Base-by-base conservation (phyloP, 495 filamentous ascomycete genomes). In the Penicillium mononematosum region DNA sequence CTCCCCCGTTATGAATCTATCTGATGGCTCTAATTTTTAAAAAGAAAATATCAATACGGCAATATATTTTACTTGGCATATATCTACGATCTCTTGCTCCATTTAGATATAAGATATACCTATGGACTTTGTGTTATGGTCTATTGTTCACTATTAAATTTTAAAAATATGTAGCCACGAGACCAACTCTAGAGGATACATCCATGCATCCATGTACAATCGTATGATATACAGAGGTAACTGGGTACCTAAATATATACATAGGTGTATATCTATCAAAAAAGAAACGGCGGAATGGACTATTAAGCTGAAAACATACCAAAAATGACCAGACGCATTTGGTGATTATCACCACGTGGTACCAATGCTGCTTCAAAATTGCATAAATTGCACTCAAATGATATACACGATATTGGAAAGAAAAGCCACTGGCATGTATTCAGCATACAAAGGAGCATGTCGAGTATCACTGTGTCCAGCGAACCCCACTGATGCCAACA, bases 341-440 rank as follows among this genome's bases (percentile, higher is more conserved):
- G 45, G 25, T 48, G 45, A 29, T 17, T 47, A 27, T 31, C 16
- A 29, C 45, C 27, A 47, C 4, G 44, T 45, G 22, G 43, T 22
- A 34, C 24, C 32, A 53, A 20, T 41, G 58, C 55, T 58, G 62
- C 39, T 53, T 62, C 60, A 66, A 72, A 73, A 71, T 63, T 70
- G 72, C 72, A 77, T 73, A 69, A 73, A 71, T 64, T 70, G 72
- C 72, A 77, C 73, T 75, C 59, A 75, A 70, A 67, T 77, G 74
- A 77, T 77, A 71, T 77, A 77, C 74, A 77, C 69, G 70, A 74
- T 75, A 74, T 72, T 61, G 52, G 54, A 58, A 45, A 67, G 67
- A 69, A 67, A 72, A 67, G 68, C 59, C 70, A 73, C 64, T 67
- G 68, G 62, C 67, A 71, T 75, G 70, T 64, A 69, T 72, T 62